These are phyloP conservation scores for Lycium barbarum DNA, from an alignment of 257 asterid species.

Conservation along the genomic window DNA sequence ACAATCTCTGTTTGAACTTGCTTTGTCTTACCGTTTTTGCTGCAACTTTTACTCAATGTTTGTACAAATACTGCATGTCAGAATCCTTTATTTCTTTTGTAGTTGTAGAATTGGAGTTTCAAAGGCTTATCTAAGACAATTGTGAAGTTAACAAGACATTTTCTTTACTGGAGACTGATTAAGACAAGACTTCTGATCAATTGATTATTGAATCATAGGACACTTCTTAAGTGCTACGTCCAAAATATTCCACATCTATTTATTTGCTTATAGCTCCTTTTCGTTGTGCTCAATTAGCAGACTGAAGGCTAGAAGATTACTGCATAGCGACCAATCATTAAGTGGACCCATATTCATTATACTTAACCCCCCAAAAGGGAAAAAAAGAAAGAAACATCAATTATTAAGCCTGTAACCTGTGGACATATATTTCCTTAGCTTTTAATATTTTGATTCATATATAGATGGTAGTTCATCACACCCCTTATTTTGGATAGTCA, in stretches of 20 bases:
- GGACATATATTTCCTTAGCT: not conserved
- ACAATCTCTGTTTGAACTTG: not conserved
- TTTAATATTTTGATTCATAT: not conserved
- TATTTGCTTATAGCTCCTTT: not conserved
- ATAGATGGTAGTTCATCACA: not conserved
- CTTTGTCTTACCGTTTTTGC: conserved; percentile 13
- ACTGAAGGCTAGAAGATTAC: not conserved
- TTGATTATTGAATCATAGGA: not conserved
- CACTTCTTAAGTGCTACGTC: not conserved
- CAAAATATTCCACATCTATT: not conserved
- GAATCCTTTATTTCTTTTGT: not conserved
- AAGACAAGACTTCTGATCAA: not conserved
- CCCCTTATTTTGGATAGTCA: not conserved
- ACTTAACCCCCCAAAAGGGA: too few relatives aligned
- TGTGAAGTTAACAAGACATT: not conserved
- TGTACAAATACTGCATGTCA: not conserved
- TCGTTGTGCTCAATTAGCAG: not conserved
- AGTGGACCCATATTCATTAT: too few relatives aligned
- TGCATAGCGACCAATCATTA: not conserved
- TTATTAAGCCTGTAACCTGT: not conserved
- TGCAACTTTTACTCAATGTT: conserved; percentile 1
- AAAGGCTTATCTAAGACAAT: not conserved
- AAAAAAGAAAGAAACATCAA: not conserved
- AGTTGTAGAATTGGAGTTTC: conserved; percentile 5
- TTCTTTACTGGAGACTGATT: conserved; percentile 5